A percentile compares a stretch with the other conserved stretches of the same genome.
These are phyloP conservation scores for Trichophyton rubrum DNA, from an alignment of 2,329 filamentous ascomycete genomes.

Conservation along the genomic window DNA sequence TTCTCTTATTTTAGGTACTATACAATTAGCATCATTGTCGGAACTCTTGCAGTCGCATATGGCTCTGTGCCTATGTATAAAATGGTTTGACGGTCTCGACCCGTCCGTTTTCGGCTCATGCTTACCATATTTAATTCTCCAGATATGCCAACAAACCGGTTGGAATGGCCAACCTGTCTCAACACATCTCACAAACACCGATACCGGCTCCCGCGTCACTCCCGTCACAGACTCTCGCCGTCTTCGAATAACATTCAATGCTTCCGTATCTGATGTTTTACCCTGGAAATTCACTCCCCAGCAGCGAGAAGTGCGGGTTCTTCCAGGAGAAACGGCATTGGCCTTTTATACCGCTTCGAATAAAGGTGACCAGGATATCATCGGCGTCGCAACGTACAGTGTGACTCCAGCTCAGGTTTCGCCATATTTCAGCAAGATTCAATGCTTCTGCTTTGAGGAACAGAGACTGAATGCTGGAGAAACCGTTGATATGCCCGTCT, in stretches of 20 bases:
- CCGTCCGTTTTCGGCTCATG: not conserved
- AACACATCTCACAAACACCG: conserved; percentile 54
- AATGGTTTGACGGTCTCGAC: conserved; percentile 36
- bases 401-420: conserved; percentile 93
- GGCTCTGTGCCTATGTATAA: conserved; percentile 56
- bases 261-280: conserved; percentile 84
- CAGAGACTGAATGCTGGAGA: conserved; percentile 89
- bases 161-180: conserved; percentile 91
- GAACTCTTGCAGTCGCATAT: conserved; percentile 51
- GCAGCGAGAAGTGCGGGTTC: conserved; percentile 87
- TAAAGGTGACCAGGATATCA: conserved; percentile 79
- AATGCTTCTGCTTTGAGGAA: conserved; percentile 98
- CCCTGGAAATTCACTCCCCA: conserved; percentile 97
- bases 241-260: conserved; percentile 90
- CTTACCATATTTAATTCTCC: conserved; percentile 1
- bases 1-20: conserved; percentile 43
- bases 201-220: conserved; percentile 62
- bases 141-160: conserved; percentile 45
- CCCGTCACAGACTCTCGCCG: conserved; percentile 72
- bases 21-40: conserved; percentile 49
- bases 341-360: conserved; percentile 98
- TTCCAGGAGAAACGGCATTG: conserved; percentile 90
- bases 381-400: conserved; percentile 94
- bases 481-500: conserved; percentile 98
- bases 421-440: conserved; percentile 98